Base-by-base conservation (phyloP, 179 eudicot genomes). In the Silene noctiflora region DNA sequence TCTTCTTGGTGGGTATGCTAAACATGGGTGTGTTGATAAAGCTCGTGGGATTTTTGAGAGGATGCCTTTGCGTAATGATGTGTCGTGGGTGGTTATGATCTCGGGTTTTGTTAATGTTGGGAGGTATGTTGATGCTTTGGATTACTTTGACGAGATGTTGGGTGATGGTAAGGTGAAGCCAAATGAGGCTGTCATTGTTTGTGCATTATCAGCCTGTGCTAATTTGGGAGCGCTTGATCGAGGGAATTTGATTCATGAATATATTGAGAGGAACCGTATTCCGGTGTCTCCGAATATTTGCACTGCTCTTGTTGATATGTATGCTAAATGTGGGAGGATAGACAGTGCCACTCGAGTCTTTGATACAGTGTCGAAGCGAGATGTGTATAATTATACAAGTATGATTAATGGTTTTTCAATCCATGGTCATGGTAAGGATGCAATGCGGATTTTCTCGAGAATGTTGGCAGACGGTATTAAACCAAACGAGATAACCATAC, bases 301-400 rank as follows among this genome's bases (percentile, higher is more conserved):
- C 67, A 94, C 92, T 11, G 88, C 91, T 72, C 89, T 93, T 14
- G 87, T 94, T 75, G 94, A 92, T 67, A 89, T 90, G 97, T 94
- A 90, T 69, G 90, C 97, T 16, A 94, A 92, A 80, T 92, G 97
- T 85, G 58, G 58, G 74, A 86, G 78, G 67, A 86, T 90, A 73
- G 88, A 85, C 61, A 70, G 78, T 83, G 96, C 58, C 58, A 79
- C 22, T 44, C 78, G 74, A 59, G 85, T 89, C 66, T 94, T 94
- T 69, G 46, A 80, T 58, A 69, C 67, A 20, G 78, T 85, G 42
- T 72, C 73, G 25, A 79, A 67, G 58, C 86, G 84, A 6, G 91
- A 92, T 80, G 78, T 90, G 61, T 88, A 82, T 22, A 89, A 84
- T 64, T 94, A 67, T 78, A 92, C 98, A 6, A 89, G 92, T 81